Evolutionary conservation across 2,329 filamentous ascomycete genomes (phyloP), one percentile per base, ranked within the genome.

Genomic region (Hirsutella thompsonii): DNA sequence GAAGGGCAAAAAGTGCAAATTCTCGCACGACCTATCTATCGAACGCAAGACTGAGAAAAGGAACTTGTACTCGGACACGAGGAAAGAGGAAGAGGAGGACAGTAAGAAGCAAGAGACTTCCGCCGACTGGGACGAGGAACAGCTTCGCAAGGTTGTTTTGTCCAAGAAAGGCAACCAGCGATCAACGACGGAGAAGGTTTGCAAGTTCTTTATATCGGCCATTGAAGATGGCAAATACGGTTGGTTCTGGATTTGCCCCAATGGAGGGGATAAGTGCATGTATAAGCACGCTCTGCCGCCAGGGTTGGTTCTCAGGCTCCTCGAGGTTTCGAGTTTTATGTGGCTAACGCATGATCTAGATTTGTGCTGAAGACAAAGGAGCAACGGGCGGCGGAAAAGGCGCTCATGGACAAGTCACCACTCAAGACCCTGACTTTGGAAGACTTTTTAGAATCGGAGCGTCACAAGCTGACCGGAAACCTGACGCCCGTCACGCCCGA

Each of bases 161-260:
- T 93, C 84, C 55, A 98, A 98, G 69, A 94, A 98, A 63, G 92
- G 92, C 40, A 98, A 98, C 63, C 92, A 94, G 45, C 80, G 82
- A 59, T 94, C 89, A 19, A 85, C 84, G 5, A 98, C 92, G 37
- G 92, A 98, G 59, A 98, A 96, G 67, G 92, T 98, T 50, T 98
- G 92, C 85, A 98, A 96, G 66, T 94, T 69, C 70, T 98, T 98
- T 61, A 92, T 96, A 59, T 81, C 89, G 51, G 92, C 92, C 20
- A 92, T 98, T 47, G 92, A 98, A 66, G 92, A 98, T 58, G 85
- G 88, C 55, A 98, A 96, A 65, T 98, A 98, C 55, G 92, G 92
- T 47, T 98, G 92, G 92, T 96, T 98, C 67, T 98, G 92, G 92
- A 73, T 79, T 44, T 98, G 92, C 74, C 92, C 92, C 37, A 96